Evolutionary conservation across 495 filamentous ascomycete genomes (phyloP), one percentile per base, ranked within the genome.

Genomic region (Penicillium bialowiezense): DNA sequence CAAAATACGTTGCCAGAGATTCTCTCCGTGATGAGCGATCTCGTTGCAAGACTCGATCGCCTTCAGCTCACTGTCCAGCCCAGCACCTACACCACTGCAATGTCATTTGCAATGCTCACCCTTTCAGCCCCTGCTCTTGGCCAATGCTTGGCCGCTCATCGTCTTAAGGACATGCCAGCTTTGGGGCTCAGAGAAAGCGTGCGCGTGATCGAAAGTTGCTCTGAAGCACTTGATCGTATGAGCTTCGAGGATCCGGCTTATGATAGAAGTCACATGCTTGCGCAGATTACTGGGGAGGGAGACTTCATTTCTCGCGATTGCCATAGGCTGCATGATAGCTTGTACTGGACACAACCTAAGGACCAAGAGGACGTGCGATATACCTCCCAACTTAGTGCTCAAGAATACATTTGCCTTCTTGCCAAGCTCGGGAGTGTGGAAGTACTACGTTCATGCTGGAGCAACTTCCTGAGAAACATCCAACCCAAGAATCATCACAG

Each of bases 61-160:
- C 46, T 64, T 13, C 28, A 47, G 2, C 44, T 52, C 0, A 42
- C 23, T 1, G 20, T 65, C 13, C 36, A 48, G 32, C 33, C 64
- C 13, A 62, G 59, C 0, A 60, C 73, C 28, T 54, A 56, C 21
- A 64, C 29, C 31, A 32, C n/a, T 20, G 28, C 15, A 0, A 21
- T 44, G 4, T 20, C 1, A 7, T 19, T 68, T 52, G 63, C 71
- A n/a, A 58, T 52, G 9, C 54, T 65, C 7, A 41, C 54, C 29
- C 54, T 71, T 15, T 68, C 58, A 13, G 40, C 52, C 9, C 37
- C 62, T 5, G 59, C 61, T 31, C 45, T 75, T 0, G 44, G 54
- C 9, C 51, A 52, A 6, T 61, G 68, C 39, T 23, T 74, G 36
- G 12, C 53, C 9, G 34, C 34, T 17, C 60, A 56, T 29, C 40